Percentiles rank a stretch among this genome's conserved stretches.
Conservation (phyloP, 495 filamentous ascomycete genomes). For the Penicillium dipodomyicola region DNA sequence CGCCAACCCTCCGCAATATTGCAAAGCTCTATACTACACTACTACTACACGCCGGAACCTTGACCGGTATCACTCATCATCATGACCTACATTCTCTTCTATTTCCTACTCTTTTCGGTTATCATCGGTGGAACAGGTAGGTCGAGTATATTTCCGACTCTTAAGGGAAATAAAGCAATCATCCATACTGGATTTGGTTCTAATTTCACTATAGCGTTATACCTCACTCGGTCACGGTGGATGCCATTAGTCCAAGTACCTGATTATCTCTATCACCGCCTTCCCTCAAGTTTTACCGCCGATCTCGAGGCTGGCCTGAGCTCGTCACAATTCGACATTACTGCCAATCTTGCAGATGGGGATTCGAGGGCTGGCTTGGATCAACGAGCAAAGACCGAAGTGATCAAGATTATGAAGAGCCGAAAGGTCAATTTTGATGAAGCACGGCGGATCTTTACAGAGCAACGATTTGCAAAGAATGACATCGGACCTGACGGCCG, state of each 20-base stretch:
- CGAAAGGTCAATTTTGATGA: conserved; percentile 81
- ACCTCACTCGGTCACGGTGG: conserved; percentile 79
- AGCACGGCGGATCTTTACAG: conserved; percentile 77
- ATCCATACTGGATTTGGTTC: conserved; percentile 4
- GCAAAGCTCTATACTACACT: neutral
- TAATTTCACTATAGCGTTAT: conserved; percentile 55
- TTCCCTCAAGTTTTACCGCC: conserved; percentile 68
- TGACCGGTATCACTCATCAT: conserved; percentile 28
- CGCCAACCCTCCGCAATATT: conserved; percentile 1
- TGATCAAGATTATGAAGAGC: conserved; percentile 83
- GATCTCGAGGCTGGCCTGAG: conserved; percentile 86
- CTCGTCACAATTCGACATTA: conserved; percentile 76
- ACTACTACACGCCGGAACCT: neutral
- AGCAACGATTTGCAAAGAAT: conserved; percentile 79
- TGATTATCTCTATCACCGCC: conserved; percentile 65
- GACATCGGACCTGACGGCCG: conserved; percentile 84
- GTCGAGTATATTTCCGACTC: conserved; percentile 11
- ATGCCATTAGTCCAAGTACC: conserved; percentile 57
- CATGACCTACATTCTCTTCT: conserved; percentile 75
- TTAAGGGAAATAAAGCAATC: neutral
- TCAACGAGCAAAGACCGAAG: conserved; percentile 69
- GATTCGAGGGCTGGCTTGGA: conserved; percentile 81
- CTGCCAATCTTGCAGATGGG: conserved; percentile 69
- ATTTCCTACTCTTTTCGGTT: conserved; percentile 62
- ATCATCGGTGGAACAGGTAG: conserved; percentile 61